Conservation (phyloP, 192 early-diverging fungal genomes). For the Allomyces javanicus region DNA sequence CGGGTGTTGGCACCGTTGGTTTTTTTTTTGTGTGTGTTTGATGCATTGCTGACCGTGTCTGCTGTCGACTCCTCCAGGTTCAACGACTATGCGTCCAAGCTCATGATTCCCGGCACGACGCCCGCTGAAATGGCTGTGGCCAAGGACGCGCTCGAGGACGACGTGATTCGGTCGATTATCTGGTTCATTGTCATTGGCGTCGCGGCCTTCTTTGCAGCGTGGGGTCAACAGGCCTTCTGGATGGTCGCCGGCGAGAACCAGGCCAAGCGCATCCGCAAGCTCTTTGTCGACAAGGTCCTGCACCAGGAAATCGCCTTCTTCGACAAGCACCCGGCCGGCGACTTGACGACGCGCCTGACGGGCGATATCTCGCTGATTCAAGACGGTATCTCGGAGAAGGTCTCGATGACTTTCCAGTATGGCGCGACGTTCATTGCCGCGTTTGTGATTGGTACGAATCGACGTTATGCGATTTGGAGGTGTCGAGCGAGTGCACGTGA, state of each 20-base stretch:
- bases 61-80: conserved; percentile 10
- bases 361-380: conserved; percentile 68
- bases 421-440: conserved; percentile 48
- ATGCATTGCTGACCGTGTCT: conserved; percentile 11
- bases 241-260: conserved; percentile 33
- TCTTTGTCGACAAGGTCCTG: conserved; percentile 55
- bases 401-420: conserved; percentile 45
- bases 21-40: too few species aligned
- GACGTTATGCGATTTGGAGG: conserved; percentile 30
- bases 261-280: conserved; percentile 48
- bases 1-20: conserved; percentile 8
- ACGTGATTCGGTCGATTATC: conserved; percentile 10
- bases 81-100: conserved; percentile 6
- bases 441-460: conserved; percentile 30
- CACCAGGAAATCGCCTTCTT: conserved; percentile 78
- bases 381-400: conserved; percentile 74
- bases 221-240: conserved; percentile 35
- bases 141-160: conserved; percentile 3
- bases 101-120: conserved; percentile 13
- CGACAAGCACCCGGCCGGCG: conserved; percentile 52
- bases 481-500: background rate
- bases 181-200: conserved; percentile 37
- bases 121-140: background rate
- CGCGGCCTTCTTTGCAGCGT: conserved; percentile 29
- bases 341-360: conserved; percentile 69